These are phyloP conservation scores for Hypoxylon fragiforme DNA, from an alignment of 495 filamentous ascomycete species.

Conservation along the genomic window DNA sequence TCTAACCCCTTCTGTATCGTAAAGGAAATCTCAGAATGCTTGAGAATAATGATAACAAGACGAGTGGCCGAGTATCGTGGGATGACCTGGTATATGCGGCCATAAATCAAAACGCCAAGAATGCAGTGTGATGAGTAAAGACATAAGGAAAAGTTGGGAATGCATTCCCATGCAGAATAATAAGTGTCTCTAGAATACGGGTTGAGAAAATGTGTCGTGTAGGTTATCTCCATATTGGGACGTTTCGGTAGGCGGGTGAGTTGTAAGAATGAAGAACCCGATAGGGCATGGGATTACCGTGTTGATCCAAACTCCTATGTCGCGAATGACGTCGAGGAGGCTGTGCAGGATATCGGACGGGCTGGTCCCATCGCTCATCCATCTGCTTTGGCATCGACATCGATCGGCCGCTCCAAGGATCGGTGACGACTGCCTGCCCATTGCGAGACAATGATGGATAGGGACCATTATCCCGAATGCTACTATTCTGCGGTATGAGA, in stretches of 20 bases:
- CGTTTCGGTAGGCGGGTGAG: conserved; percentile 50
- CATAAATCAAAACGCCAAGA: conserved; percentile 22
- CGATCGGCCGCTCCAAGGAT: conserved; percentile 40
- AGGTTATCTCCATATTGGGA: conserved; percentile 49
- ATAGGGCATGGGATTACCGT: conserved; percentile 41
- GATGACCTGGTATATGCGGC: conserved; percentile 6
- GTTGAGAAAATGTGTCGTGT: neutral
- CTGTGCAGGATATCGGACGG: conserved; percentile 36
- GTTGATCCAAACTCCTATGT: conserved; percentile 41
- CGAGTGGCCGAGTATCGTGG: neutral
- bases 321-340: conserved; percentile 43
- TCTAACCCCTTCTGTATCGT: no score
- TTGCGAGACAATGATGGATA: conserved; percentile 45
- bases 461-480: conserved; percentile 25
- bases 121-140: conserved; percentile 25
- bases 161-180: conserved; percentile 1
- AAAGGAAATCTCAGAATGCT: no score
- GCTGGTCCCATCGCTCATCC: conserved; percentile 34
- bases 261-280: conserved; percentile 54
- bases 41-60: conserved; percentile 17
- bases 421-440: conserved; percentile 34
- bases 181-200: neutral
- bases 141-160: neutral
- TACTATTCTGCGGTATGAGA: conserved; percentile 19
- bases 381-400: conserved; percentile 31